Conservation (phyloP, 176 grass and related monocot genomes). For the Metroxylon sagu region DNA sequence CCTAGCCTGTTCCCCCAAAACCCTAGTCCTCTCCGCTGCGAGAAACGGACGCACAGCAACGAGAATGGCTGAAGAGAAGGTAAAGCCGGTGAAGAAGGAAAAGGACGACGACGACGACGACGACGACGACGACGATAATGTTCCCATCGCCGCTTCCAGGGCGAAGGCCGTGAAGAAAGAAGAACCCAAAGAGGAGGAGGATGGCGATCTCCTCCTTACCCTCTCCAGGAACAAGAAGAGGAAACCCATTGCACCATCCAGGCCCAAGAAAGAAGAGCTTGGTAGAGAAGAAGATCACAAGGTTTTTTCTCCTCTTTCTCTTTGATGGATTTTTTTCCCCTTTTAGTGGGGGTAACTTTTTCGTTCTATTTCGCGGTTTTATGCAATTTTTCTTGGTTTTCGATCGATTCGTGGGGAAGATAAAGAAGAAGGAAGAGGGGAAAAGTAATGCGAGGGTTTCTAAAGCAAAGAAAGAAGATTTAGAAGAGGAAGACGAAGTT, state of each 20-base stretch:
- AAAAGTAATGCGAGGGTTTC: constrained; percentile 34
- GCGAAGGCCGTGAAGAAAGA: constrained; percentile 2
- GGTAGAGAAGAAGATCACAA: constrained; percentile 6
- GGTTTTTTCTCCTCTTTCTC: constrained; percentile 5
- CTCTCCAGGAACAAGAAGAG: constrained; percentile 28
- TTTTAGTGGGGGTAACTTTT: neutral
- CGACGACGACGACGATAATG: constrained; percentile 1
- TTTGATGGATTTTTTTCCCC: neutral
- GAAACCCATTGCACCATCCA: constrained; percentile 17
- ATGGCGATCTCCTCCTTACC: constrained; percentile 12
- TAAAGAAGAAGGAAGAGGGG: constrained; percentile 19
- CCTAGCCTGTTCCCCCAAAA: no score
- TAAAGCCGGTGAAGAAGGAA: constrained; percentile 7
- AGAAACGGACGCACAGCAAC: no score
- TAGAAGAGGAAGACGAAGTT: constrained; percentile 12
- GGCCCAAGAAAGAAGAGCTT: constrained; percentile 24
- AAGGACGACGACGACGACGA: neutral
- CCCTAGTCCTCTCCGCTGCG: no score
- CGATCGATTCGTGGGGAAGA: constrained; percentile 19
- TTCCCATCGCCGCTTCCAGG: neutral
- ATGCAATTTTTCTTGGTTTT: neutral
- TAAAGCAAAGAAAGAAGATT: constrained; percentile 35
- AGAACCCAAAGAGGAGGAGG: constrained; percentile 12
- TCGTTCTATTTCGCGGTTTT: constrained; percentile 1
- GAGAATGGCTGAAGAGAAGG: neutral